phyloP scores from a whole-genome alignment of 768 basidiomycete species.

The Favolaschia claudopus region DNA sequence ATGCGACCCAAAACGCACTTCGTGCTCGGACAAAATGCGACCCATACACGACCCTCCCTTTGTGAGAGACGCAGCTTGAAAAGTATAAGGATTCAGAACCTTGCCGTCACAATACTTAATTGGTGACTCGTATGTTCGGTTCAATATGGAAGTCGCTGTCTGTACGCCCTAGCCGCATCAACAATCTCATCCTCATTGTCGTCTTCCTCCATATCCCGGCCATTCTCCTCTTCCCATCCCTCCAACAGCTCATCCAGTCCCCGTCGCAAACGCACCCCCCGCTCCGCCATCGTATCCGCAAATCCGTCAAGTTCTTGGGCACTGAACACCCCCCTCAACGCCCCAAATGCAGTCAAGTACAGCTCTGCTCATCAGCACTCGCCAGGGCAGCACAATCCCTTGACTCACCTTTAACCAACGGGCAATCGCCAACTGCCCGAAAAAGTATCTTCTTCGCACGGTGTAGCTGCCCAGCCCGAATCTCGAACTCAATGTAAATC shows the following conservation, averaged over 20 bases:
- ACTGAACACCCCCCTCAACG: constrained; percentile 69
- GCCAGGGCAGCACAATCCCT: too few relatives aligned
- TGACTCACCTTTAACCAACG: constrained; percentile 71
- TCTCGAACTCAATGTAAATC: constrained; percentile 80
- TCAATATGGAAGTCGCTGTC: constrained; percentile 71
- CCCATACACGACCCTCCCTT: too few relatives aligned
- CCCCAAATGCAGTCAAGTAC: constrained; percentile 80
- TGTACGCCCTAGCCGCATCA: constrained; percentile 62
- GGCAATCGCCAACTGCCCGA: constrained; percentile 78
- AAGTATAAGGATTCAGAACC: not conserved
- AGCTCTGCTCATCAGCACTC: constrained; percentile 71
- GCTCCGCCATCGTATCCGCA: constrained; percentile 80
- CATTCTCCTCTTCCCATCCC: constrained; percentile 47
- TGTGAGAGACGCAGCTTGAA: not conserved
- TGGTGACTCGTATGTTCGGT: too few relatives aligned
- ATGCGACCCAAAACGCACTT: too few relatives aligned
- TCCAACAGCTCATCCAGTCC: constrained; percentile 67
- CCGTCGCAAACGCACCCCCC: constrained; percentile 68
- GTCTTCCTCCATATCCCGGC: constrained; percentile 29
- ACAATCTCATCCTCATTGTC: constrained; percentile 60
- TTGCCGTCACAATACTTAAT: not conserved
- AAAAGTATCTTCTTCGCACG: constrained; percentile 78
- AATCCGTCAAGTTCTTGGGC: constrained; percentile 64
- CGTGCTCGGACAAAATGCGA: too few relatives aligned
- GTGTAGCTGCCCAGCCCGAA: constrained; percentile 61